These are phyloP conservation scores for Sporisorium sorghi DNA, from an alignment of 1,284 basidiomycete species.

Conservation along the genomic window DNA sequence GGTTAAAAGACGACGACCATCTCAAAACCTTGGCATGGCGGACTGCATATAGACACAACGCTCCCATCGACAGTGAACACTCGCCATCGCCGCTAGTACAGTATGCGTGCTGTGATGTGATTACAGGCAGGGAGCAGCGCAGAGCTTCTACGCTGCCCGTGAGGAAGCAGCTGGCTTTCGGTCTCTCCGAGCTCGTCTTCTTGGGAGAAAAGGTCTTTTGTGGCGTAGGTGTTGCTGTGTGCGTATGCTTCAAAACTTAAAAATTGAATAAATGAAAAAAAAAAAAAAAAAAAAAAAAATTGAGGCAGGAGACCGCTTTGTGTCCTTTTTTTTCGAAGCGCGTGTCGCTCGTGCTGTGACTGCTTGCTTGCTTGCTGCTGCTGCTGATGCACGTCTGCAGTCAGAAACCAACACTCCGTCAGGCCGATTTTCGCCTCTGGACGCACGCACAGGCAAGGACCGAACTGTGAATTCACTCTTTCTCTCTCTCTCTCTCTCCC, in stretches of 20 bases:
- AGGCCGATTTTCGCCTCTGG: conserved; percentile 1
- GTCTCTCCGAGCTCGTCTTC: conserved; percentile 2
- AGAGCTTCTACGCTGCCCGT: no score
- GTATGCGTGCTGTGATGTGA: not conserved
- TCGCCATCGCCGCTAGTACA: not conserved
- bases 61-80: not conserved
- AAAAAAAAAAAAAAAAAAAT: not conserved
- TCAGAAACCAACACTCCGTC: conserved; percentile 5
- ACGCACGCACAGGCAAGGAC: no score
- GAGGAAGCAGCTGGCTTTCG: not conserved
- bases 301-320: conserved; percentile 3
- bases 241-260: not conserved
- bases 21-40: not conserved
- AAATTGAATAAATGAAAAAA: not conserved
- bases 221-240: conserved; percentile 1
- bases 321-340: not conserved
- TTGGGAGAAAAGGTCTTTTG: not conserved
- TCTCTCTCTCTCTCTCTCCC: not conserved
- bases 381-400: not conserved
- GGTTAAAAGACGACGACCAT: not conserved
- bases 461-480: no score
- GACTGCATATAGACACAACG: not conserved
- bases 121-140: not conserved
- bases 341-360: conserved; percentile 2
- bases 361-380: no score